These are phyloP conservation scores for Deinandra increscens DNA, from an alignment of 129 eudicot species.

Conservation along the genomic window DNA sequence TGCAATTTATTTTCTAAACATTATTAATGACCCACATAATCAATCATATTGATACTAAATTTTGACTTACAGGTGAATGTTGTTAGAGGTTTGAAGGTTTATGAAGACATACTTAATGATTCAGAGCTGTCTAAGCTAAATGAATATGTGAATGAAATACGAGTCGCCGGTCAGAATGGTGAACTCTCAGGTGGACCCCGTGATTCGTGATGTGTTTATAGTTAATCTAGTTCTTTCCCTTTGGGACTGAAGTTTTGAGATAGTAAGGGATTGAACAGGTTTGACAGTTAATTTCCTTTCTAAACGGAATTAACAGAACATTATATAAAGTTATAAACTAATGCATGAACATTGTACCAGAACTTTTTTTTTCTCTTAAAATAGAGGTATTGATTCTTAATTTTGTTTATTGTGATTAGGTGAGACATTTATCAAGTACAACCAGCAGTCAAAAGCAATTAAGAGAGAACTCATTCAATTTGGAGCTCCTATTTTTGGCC, in stretches of 20 bases:
- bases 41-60: not conserved
- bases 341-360: not conserved
- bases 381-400: slow-evolving; percentile 14
- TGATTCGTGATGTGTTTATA: slow-evolving; percentile 80
- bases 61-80: slow-evolving; percentile 77
- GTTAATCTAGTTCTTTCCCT: slow-evolving; percentile 68
- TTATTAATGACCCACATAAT: not conserved
- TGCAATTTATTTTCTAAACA: not conserved
- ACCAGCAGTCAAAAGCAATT: slow-evolving; percentile 78
- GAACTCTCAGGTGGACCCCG: slow-evolving; percentile 95
- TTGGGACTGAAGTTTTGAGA: slow-evolving; percentile 77
- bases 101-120: slow-evolving; percentile 72
- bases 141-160: slow-evolving; percentile 74
- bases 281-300: slow-evolving; percentile 42
- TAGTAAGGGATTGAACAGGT: slow-evolving; percentile 81
- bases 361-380: not conserved
- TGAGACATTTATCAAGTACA: slow-evolving; percentile 79
- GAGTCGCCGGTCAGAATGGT: slow-evolving; percentile 88
- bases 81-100: slow-evolving; percentile 89
- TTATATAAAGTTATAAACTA: not conserved
- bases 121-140: slow-evolving; percentile 64
- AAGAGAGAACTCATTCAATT: slow-evolving; percentile 91
- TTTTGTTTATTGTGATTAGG: slow-evolving; percentile 37
- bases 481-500: slow-evolving; percentile 90
- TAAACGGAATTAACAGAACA: not conserved